A percentile compares a stretch with the other conserved stretches of the same genome.
Evolutionary conservation across 345 rosid species (phyloP).

Genomic region (Cardamine chenopodiifolia): DNA sequence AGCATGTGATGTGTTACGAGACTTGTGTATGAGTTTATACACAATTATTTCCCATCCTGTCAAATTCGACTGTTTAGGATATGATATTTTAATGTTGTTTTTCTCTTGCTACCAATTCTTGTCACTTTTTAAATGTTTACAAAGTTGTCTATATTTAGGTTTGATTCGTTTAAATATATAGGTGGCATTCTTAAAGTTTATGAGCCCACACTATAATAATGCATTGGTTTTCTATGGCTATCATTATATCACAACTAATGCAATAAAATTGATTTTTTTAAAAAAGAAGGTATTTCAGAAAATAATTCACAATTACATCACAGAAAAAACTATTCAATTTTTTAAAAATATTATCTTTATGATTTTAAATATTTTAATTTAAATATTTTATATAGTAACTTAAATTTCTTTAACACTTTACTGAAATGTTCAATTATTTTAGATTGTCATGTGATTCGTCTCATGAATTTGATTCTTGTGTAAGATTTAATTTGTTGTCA

Average conservation of each 20-base stretch:
- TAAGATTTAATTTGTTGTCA: neutral
- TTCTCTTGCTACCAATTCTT: neutral
- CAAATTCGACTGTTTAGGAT: slow-evolving; percentile 35
- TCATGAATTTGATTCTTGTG: neutral
- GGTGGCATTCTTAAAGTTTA: slow-evolving; percentile 32
- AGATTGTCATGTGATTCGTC: neutral
- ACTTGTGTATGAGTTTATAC: slow-evolving; percentile 4
- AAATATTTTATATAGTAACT: neutral
- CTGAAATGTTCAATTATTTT: neutral
- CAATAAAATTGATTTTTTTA: neutral
- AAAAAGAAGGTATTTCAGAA: neutral
- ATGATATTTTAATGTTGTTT: neutral
- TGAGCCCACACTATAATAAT: slow-evolving; percentile 32
- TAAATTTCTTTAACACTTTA: neutral
- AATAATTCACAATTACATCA: neutral
- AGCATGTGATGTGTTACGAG: slow-evolving; percentile 41
- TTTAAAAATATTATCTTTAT: neutral
- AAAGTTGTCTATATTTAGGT: slow-evolving; percentile 26
- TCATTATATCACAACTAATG: slow-evolving; percentile 10
- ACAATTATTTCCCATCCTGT: slow-evolving; percentile 37
- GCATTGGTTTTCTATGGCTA: slow-evolving; percentile 3
- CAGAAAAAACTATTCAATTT: neutral
- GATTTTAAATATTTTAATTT: neutral
- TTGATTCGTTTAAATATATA: slow-evolving; percentile 9
- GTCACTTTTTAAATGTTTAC: neutral